Evolutionary conservation across 2,329 filamentous ascomycete genomes (phyloP).

Genomic region (Trichoderma sp.): DNA sequence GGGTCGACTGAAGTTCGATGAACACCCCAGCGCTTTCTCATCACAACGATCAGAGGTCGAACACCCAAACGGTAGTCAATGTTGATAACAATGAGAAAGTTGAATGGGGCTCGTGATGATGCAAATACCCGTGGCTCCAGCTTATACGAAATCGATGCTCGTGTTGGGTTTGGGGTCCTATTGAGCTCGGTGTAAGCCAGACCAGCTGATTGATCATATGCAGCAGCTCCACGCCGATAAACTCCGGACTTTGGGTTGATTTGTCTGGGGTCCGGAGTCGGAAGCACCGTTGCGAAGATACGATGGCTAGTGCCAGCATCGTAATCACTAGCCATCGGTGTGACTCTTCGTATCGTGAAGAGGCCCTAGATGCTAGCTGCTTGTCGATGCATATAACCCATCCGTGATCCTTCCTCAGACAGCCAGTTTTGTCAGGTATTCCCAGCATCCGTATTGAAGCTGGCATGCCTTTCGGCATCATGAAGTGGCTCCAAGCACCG

Average conservation of each 20-base stretch:
- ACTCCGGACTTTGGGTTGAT: slow-evolving; percentile 1
- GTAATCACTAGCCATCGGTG: slow-evolving; percentile 4
- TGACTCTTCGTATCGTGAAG: slow-evolving; percentile 9
- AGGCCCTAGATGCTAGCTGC: background rate
- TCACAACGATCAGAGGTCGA: too few relatives aligned
- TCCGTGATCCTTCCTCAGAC: background rate
- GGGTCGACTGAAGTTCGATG: too few relatives aligned
- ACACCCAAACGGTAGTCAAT: too few relatives aligned
- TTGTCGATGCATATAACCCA: background rate
- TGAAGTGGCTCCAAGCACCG: slow-evolving; percentile 23
- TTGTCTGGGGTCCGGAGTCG: slow-evolving; percentile 9
- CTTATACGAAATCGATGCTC: background rate
- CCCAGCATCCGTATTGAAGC: background rate
- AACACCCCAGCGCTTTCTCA: too few relatives aligned
- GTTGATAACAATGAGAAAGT: too few relatives aligned
- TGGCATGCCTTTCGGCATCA: background rate
- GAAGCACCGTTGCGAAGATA: background rate
- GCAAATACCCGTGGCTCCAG: rapidly evolving
- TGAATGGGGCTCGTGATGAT: too few relatives aligned
- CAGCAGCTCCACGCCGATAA: background rate
- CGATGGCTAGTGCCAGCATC: slow-evolving; percentile 8
- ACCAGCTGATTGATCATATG: background rate
- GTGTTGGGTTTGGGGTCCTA: background rate
- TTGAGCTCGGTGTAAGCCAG: background rate
- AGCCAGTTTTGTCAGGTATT: background rate